A percentile compares a stretch with the other conserved stretches of the same genome.
phyloP scores from a whole-genome alignment of 805 yeast genomes.

The Peterozyma toletana region DNA sequence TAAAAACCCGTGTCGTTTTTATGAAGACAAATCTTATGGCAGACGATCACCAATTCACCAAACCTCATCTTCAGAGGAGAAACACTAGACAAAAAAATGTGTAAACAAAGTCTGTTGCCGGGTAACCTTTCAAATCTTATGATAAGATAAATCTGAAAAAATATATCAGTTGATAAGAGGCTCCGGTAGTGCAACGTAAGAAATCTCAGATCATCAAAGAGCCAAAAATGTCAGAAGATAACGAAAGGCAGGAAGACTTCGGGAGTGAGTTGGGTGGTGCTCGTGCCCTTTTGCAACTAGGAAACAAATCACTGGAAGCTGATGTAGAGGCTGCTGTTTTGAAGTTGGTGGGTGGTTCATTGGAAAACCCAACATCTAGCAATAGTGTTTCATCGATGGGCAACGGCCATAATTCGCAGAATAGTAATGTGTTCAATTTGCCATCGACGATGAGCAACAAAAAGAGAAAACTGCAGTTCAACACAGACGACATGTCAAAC shows the following conservation, averaged over 20 bases:
- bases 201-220: neutral
- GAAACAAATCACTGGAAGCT: slow-evolving; percentile 10
- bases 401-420: slow-evolving; percentile 4
- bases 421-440: slow-evolving; percentile 4
- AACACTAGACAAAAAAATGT: no score
- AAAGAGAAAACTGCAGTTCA: slow-evolving; percentile 20
- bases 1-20: no score
- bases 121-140: no score
- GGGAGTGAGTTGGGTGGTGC: slow-evolving; percentile 19
- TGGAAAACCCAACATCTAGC: slow-evolving; percentile 20
- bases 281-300: slow-evolving; percentile 18
- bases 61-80: no score
- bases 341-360: slow-evolving; percentile 57
- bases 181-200: no score
- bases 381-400: neutral
- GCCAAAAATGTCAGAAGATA: neutral
- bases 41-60: no score
- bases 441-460: slow-evolving; percentile 2
- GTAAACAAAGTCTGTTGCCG: no score
- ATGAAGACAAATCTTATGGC: no score
- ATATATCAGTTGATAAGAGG: no score
- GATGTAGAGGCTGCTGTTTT: slow-evolving; percentile 77
- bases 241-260: slow-evolving; percentile 5
- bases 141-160: no score
- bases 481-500: slow-evolving; percentile 36